Evolutionary conservation across 1,139 yeast genomes (phyloP).

Genomic region (Lizanozyma gosingica): DNA sequence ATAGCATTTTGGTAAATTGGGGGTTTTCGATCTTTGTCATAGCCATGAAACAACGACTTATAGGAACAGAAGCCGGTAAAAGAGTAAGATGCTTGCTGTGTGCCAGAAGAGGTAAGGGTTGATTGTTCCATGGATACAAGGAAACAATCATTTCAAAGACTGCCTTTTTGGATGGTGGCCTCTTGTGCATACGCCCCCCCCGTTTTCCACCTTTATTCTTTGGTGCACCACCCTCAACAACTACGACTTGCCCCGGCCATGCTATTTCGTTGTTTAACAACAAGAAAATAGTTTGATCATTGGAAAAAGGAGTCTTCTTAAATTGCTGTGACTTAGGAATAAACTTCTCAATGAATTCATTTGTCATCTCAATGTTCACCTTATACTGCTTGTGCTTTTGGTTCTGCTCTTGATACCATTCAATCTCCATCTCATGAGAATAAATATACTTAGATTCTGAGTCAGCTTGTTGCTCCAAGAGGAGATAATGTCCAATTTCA

Average conservation of each 20-base stretch:
- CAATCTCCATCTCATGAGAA: conserved; percentile 31
- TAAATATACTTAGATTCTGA: conserved; percentile 38
- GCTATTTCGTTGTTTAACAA: conserved; percentile 29
- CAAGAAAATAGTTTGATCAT: conserved; percentile 39
- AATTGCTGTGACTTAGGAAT: conserved; percentile 32
- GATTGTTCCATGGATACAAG: conserved; percentile 49
- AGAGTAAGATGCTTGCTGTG: conserved; percentile 35
- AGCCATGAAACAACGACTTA: conserved; percentile 53
- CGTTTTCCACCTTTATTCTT: conserved; percentile 15
- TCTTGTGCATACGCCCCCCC: conserved; percentile 9
- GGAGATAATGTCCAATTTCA: conserved; percentile 53
- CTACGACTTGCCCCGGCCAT: conserved; percentile 39
- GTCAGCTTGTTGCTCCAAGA: conserved; percentile 48
- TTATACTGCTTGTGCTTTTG: conserved; percentile 34
- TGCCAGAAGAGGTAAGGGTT: conserved; percentile 36
- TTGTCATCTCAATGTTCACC: conserved; percentile 26
- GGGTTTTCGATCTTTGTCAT: conserved; percentile 54
- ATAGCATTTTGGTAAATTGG: conserved; percentile 45
- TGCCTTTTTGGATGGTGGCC: conserved; percentile 4
- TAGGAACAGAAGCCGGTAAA: conserved; percentile 56
- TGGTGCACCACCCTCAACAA: conserved; percentile 34
- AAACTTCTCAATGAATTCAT: conserved; percentile 33
- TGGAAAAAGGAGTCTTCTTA: conserved; percentile 39
- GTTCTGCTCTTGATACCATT: conserved; percentile 44
- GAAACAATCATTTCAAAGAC: conserved; percentile 39